Conservation (phyloP, 192 early-diverging fungal species). For the Mortierella antarctica region DNA sequence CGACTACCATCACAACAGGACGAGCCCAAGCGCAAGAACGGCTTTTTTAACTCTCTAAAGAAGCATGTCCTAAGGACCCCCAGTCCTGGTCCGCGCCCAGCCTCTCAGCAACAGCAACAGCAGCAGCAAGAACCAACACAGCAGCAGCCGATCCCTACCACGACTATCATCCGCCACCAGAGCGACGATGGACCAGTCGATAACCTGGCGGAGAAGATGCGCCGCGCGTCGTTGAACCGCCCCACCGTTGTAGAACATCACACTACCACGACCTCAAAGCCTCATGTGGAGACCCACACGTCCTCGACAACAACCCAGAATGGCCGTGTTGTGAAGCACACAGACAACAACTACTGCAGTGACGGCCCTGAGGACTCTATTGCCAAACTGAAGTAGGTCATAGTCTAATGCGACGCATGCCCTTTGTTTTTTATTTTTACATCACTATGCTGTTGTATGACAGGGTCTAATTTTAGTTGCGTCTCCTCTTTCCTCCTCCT, state of each 20-base stretch:
- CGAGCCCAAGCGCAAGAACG: constrained; percentile 33
- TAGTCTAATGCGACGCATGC: neutral
- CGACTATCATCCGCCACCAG: constrained; percentile 17
- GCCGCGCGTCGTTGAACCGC: constrained; percentile 15
- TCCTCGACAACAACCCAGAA: constrained; percentile 13
- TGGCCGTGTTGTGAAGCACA: constrained; percentile 10
- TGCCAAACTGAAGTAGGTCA: constrained; percentile 36
- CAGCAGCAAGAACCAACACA: neutral
- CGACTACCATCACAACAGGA: neutral
- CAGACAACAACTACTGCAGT: constrained; percentile 5
- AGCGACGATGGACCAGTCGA: constrained; percentile 30
- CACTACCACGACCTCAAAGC: neutral
- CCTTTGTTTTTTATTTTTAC: neutral
- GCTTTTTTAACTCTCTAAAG: constrained; percentile 16
- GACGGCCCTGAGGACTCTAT: constrained; percentile 32
- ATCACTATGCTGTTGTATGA: neutral
- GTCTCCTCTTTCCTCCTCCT: constrained; percentile 1
- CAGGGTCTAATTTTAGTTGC: neutral
- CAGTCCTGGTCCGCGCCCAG: neutral
- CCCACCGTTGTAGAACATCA: constrained; percentile 15
- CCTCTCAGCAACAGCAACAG: constrained; percentile 3
- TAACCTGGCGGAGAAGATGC: constrained; percentile 41
- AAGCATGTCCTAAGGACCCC: constrained; percentile 23
- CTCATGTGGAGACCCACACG: neutral
- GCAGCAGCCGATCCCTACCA: constrained; percentile 4